Evolutionary conservation across 768 basidiomycete species (phyloP).

Genomic region (Tylopilus balloui): DNA sequence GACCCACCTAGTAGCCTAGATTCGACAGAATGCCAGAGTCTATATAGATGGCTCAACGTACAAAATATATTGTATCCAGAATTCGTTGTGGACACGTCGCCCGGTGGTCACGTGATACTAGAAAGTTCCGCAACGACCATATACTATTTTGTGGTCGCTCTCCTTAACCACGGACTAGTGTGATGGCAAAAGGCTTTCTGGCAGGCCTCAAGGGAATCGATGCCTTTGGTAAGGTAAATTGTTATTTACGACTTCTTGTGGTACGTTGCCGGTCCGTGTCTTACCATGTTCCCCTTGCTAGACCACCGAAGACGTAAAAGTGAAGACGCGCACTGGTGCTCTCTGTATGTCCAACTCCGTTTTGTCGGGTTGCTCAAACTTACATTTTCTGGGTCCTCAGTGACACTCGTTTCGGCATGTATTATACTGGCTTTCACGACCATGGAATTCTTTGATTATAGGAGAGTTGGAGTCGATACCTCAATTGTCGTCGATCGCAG

Average conservation of each 20-base stretch:
- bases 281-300: conserved; percentile 31
- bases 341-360: conserved; percentile 54
- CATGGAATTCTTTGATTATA: conserved; percentile 95
- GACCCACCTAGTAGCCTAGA: too few species aligned
- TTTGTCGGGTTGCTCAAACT: conserved; percentile 1
- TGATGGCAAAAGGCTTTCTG: conserved; percentile 78
- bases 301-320: conserved; percentile 99
- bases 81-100: conserved; percentile 23
- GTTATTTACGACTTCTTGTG: neutral
- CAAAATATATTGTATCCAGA: neutral
- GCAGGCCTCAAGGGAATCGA: conserved; percentile 85
- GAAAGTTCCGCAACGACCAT: neutral
- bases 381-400: conserved; percentile 37
- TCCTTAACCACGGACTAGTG: conserved; percentile 20
- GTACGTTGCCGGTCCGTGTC: conserved; percentile 5
- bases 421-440: conserved; percentile 89
- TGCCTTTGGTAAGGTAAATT: conserved; percentile 94
- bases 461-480: conserved; percentile 80
- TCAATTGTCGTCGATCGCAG: conserved; percentile 93
- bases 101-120: conserved; percentile 23
- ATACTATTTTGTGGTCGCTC: conserved; percentile 8
- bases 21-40: too few species aligned
- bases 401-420: conserved; percentile 87
- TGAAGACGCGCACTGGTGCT: conserved; percentile 94
- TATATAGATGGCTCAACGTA: too few species aligned